These are phyloP conservation scores for Penicillium arizonense DNA, from an alignment of 495 filamentous ascomycete genomes.

Conservation along the genomic window DNA sequence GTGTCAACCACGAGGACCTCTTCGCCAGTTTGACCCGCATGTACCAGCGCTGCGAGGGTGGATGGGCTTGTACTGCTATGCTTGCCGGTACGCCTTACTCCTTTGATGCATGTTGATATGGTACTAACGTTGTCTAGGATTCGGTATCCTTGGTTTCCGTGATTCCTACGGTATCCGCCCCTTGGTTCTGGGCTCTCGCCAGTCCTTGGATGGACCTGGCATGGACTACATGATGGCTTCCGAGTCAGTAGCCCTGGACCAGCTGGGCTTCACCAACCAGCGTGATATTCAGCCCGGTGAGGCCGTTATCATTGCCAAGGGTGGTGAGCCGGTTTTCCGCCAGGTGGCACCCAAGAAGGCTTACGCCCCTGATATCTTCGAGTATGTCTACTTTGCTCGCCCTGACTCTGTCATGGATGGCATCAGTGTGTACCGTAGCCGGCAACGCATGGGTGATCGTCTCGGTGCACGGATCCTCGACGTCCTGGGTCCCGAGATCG, in stretches of 20 bases:
- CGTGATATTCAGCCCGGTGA: slow-evolving; percentile 85
- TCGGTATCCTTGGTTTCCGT: slow-evolving; percentile 86
- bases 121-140: slow-evolving; percentile 48
- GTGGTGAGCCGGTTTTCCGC: slow-evolving; percentile 65
- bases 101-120: background rate
- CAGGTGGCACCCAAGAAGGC: slow-evolving; percentile 69
- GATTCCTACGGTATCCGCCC: slow-evolving; percentile 91
- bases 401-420: slow-evolving; percentile 92
- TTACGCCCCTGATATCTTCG: slow-evolving; percentile 94
- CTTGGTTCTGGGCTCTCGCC: slow-evolving; percentile 74
- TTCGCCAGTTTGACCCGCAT: slow-evolving; percentile 74
- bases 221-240: slow-evolving; percentile 97
- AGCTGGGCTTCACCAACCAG: slow-evolving; percentile 81
- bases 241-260: slow-evolving; percentile 88
- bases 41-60: slow-evolving; percentile 77
- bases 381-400: slow-evolving; percentile 74
- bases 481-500: slow-evolving; percentile 67
- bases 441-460: slow-evolving; percentile 90
- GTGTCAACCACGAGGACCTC: slow-evolving; percentile 88
- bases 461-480: slow-evolving; percentile 76
- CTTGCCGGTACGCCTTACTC: slow-evolving; percentile 62
- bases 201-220: slow-evolving; percentile 62
- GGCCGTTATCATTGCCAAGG: slow-evolving; percentile 92
- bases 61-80: slow-evolving; percentile 89
- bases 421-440: slow-evolving; percentile 83